Evolutionary conservation across 768 basidiomycete species (phyloP).

Genomic region (Lactarius indigo): DNA sequence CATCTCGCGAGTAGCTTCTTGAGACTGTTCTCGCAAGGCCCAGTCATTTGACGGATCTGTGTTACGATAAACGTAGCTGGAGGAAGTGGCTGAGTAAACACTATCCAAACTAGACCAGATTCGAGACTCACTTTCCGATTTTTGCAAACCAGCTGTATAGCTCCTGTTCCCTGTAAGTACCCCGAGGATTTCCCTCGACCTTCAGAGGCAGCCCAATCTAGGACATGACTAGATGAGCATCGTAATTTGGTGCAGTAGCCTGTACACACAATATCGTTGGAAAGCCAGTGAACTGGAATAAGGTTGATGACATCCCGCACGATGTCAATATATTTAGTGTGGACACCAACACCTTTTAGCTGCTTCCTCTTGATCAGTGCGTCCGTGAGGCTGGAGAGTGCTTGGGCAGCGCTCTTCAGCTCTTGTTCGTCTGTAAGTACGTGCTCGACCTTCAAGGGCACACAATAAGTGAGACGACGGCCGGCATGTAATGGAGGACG

Average conservation of each 20-base stretch:
- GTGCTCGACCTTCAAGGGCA: slow-evolving; percentile 11
- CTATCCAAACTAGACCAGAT: too few species aligned
- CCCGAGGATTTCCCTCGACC: slow-evolving; percentile 4
- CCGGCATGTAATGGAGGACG: background rate
- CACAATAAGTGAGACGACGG: background rate
- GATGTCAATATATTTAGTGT: slow-evolving; percentile 47
- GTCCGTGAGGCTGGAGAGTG: slow-evolving; percentile 5
- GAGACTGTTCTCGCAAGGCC: slow-evolving; percentile 32
- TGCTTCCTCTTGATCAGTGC: slow-evolving; percentile 31
- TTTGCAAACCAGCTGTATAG: slow-evolving; percentile 9
- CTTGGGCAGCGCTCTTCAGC: slow-evolving; percentile 3
- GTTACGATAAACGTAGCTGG: slow-evolving; percentile 39
- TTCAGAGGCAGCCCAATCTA: slow-evolving; percentile 25
- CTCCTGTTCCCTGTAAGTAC: slow-evolving; percentile 15
- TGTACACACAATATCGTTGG: slow-evolving; percentile 49
- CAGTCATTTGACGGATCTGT: slow-evolving; percentile 34
- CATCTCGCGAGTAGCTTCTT: slow-evolving; percentile 30
- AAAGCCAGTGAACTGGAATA: slow-evolving; percentile 59
- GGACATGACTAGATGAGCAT: background rate
- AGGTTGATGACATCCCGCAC: slow-evolving; percentile 65
- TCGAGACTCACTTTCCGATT: slow-evolving; percentile 16
- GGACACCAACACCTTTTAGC: slow-evolving; percentile 32
- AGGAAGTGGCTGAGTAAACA: background rate
- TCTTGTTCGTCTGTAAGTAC: slow-evolving; percentile 2
- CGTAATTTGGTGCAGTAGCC: background rate